Conservation (phyloP, 2,329 filamentous ascomycete genomes). For the Ophiostoma ulmi region DNA sequence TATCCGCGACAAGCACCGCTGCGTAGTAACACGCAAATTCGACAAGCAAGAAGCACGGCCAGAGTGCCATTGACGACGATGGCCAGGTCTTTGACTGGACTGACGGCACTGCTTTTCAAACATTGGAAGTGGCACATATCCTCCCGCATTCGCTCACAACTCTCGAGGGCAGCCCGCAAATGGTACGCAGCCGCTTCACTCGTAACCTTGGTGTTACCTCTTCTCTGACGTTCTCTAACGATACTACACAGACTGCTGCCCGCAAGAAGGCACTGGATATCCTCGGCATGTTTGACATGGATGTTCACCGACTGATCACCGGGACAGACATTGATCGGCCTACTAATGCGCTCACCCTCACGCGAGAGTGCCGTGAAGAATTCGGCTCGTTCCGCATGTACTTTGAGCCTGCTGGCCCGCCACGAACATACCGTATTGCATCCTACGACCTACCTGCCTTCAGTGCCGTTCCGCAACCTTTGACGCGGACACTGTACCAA, state of each 20-base stretch:
- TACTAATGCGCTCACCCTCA: conserved; percentile 17
- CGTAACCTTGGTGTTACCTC: not conserved
- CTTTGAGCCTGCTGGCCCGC: conserved; percentile 11
- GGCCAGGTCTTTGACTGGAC: conserved; percentile 13
- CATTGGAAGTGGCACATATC: conserved; percentile 14
- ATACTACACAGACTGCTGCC: conserved; percentile 11
- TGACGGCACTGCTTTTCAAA: not conserved
- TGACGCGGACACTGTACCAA: conserved; percentile 17
- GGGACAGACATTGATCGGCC: conserved; percentile 19
- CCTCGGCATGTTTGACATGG: conserved; percentile 16
- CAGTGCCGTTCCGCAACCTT: not conserved
- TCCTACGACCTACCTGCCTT: conserved; percentile 9
- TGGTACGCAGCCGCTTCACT: not conserved
- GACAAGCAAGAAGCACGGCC: conserved; percentile 5
- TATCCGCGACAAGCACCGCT: conserved; percentile 18
- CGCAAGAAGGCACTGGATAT: conserved; percentile 14
- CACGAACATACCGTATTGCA: conserved; percentile 15
- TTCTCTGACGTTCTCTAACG: not conserved
- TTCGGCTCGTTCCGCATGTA: conserved; percentile 18
- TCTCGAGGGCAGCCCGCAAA: conserved; percentile 15
- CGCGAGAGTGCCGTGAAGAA: conserved; percentile 7
- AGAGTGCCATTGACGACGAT: conserved; percentile 6
- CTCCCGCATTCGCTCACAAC: conserved; percentile 6
- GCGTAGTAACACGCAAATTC: conserved; percentile 15
- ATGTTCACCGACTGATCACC: conserved; percentile 11